Evolutionary conservation across 1,284 basidiomycete species (phyloP).

Genomic region (Sutorius eximius): DNA sequence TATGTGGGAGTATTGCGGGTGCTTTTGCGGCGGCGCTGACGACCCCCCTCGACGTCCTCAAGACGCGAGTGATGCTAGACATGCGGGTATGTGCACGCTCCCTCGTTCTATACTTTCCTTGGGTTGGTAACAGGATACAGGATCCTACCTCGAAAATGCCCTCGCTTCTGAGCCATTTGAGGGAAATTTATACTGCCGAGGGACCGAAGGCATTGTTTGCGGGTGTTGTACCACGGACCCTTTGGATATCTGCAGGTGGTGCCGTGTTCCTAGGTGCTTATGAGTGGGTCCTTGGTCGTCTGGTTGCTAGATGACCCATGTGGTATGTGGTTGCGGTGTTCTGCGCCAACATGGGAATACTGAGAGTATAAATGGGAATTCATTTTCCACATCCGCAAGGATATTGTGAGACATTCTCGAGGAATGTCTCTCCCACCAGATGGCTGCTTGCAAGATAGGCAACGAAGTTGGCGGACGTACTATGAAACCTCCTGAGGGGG

Average conservation of each 20-base stretch:
- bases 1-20: slow-evolving; percentile 91
- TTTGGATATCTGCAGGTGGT: slow-evolving; percentile 96
- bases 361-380: background rate
- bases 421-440: background rate
- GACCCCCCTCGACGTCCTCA: slow-evolving; percentile 95
- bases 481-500: too few relatives aligned
- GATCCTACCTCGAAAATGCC: slow-evolving; percentile 51
- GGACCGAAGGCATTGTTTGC: slow-evolving; percentile 80
- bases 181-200: slow-evolving; percentile 71
- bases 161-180: slow-evolving; percentile 55
- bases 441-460: background rate
- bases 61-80: slow-evolving; percentile 97
- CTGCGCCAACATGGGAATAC: background rate
- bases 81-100: slow-evolving; percentile 54
- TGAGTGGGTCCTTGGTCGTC: slow-evolving; percentile 58
- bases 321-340: background rate
- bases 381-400: background rate
- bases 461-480: background rate
- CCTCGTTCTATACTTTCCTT: background rate
- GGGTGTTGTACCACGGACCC: slow-evolving; percentile 87
- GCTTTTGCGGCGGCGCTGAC: slow-evolving; percentile 88
- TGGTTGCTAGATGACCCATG: slow-evolving; percentile 17
- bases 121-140: slow-evolving; percentile 30
- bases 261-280: slow-evolving; percentile 97
- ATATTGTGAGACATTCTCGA: background rate